phyloP scores from a whole-genome alignment of 768 basidiomycete species.

The Agaricus blazei region DNA sequence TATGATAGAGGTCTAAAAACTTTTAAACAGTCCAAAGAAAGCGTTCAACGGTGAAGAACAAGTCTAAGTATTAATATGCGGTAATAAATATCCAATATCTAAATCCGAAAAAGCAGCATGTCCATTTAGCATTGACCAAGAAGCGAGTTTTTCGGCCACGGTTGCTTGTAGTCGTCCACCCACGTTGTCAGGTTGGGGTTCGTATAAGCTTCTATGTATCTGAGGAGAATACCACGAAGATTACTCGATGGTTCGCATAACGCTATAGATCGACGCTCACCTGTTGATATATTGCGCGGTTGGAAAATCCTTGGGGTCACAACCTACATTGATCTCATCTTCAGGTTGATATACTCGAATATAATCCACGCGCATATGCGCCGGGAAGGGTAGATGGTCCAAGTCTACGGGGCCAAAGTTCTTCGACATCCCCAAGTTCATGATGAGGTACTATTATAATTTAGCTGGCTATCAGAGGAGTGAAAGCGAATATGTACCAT shows the following conservation, averaged over 20 bases:
- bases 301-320: slow-evolving; percentile 61
- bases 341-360: slow-evolving; percentile 69
- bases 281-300: slow-evolving; percentile 68
- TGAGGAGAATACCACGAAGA: slow-evolving; percentile 11
- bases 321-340: slow-evolving; percentile 63
- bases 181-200: slow-evolving; percentile 60
- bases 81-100: too few relatives aligned
- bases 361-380: slow-evolving; percentile 40
- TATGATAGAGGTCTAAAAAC: too few relatives aligned
- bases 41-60: not conserved
- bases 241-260: not conserved
- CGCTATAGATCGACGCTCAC: slow-evolving; percentile 28
- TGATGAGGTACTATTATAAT: slow-evolving; percentile 62
- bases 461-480: slow-evolving; percentile 3
- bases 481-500: slow-evolving; percentile 48
- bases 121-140: slow-evolving; percentile 27
- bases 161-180: slow-evolving; percentile 44
- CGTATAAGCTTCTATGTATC: slow-evolving; percentile 63
- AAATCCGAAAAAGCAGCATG: not conserved
- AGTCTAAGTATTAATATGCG: not conserved
- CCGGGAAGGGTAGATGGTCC: slow-evolving; percentile 64
- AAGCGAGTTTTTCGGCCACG: slow-evolving; percentile 58
- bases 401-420: slow-evolving; percentile 77
- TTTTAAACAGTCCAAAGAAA: too few relatives aligned
- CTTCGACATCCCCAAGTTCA: slow-evolving; percentile 77